Evolutionary conservation across 352 stramenopile genomes (phyloP), one percentile per base, ranked within the genome.

Genomic region (Phytophthora citrophthora): DNA sequence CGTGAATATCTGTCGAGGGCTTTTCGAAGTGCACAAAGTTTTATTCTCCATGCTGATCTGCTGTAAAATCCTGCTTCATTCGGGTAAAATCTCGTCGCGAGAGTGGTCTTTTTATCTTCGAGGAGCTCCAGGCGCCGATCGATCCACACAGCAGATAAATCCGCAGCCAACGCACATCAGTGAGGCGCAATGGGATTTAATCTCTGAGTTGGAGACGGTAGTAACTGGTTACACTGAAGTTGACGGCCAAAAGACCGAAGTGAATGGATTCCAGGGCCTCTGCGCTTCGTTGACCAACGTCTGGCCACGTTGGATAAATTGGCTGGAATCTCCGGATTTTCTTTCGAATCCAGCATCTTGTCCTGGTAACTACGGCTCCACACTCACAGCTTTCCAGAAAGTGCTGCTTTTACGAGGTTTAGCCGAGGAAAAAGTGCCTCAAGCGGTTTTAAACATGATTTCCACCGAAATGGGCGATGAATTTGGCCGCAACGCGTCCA

Each of bases 11-110:
- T 98, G 92, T 59, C 83, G 95, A 16, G 95, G 95, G 0, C 79
- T 98, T 23, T 98, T 98, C 65, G 94, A 98, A 55, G 73, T 89
- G 53, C 91, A 97, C 75, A 98, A 98, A 60, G 76, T 97, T 15
- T 77, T 98, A 38, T 98, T 98, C 74, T 95, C 90, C 5, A 93
- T 96, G 63, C 84, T 97, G 39, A 98, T 98, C 40, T 97, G 90
- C 74, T 97, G 97, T 72, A 94, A 98, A 70, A 98, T 98, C 60
- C 72, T 98, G 60, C 70, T 96, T 10, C 66, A 98, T 62, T 72
- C 83, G 0, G 80, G 77, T 9, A 79, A 83, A 38, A 95, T 97
- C 53, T 78, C 78, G 18, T 16, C 57, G 2, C 61, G 58, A 8
- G 94, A 98, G 67, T 98, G 95, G 90, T 93, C 78, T 7, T 70